Base-by-base conservation (phyloP, 1,284 basidiomycete species). In the Grifola frondosa region DNA sequence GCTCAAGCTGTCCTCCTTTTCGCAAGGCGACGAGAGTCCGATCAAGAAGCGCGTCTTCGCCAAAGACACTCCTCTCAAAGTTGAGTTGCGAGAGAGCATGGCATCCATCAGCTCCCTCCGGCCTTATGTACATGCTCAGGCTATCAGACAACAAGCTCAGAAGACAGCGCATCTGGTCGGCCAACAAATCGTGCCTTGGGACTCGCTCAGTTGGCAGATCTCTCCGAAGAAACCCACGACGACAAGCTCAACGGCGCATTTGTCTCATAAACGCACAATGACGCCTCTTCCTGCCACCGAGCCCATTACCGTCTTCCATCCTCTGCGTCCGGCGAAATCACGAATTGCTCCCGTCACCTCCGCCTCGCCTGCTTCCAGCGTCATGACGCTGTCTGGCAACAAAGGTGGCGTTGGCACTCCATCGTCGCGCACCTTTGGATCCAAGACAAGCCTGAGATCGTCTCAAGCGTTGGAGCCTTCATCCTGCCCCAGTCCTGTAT, bases 121-220 rank as follows among this genome's bases (percentile, higher is more conserved):
- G 3, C 78, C 84, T 0, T 86, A 86, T 49, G 72, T 74, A 0
- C 75, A 78, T 48, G 68, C 69, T 2, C 69, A 70, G 13, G 62
- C 61, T 2, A 43, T 49, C 1, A 30, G 44, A 13, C 45, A 53
- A 38, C 51, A 56, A 32, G 28, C 29, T 24, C 33, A 44, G 8
- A 37, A 48, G 21, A 21, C 30, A 0, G 44, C 56, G 1, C 52
- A 56, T 5, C 46, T 65, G 30, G 64, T 85, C 13, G 80, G 78
- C 1, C 73, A 78, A 58, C 78, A 77, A 44, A 88, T 88, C 31
- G 73, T 76, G 0, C 81, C 82, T 0, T 86, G 81, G 83, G 68
- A 75, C 0, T 68, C 67, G 6, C 61, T 80, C 6, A 66, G 77
- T 30, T 69, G 74, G 44, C 54, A 65, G 6, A 64, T 78, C 1